Conservation (phyloP, 2,329 filamentous ascomycete species). For the Magnaporthiopsis poae region DNA sequence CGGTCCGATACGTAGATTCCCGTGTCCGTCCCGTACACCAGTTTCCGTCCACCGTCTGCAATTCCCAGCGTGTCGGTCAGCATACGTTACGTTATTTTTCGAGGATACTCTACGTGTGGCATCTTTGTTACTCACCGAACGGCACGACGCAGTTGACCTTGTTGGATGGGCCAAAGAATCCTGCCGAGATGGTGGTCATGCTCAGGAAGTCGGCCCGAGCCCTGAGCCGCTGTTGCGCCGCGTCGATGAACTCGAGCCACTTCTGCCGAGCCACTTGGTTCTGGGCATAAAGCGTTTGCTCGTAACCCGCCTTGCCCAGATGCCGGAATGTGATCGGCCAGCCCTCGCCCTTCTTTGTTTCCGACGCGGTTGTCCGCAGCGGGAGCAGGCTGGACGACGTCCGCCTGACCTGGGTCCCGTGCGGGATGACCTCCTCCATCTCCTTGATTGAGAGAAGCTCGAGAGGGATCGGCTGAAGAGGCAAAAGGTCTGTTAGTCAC, state of each 20-base stretch:
- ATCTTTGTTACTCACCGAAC: conserved; percentile 51
- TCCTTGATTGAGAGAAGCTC: conserved; percentile 88
- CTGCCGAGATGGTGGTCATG: conserved; percentile 49
- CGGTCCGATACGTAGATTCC: conserved; percentile 89
- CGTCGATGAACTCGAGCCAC: conserved; percentile 92
- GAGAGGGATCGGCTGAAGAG: conserved; percentile 68
- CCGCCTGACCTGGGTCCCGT: conserved; percentile 68
- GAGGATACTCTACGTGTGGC: not conserved
- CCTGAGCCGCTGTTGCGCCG: conserved; percentile 76
- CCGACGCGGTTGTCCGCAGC: conserved; percentile 35
- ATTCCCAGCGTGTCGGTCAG: conserved; percentile 11
- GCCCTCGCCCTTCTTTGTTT: conserved; percentile 59
- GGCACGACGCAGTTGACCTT: conserved; percentile 91
- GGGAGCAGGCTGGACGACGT: conserved; percentile 76
- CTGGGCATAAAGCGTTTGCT: conserved; percentile 76
- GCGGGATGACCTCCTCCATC: conserved; percentile 92
- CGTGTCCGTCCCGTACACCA: conserved; percentile 88
- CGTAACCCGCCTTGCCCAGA: conserved; percentile 90
- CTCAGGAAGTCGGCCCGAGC: conserved; percentile 89
- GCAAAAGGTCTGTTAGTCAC: conserved; percentile 9
- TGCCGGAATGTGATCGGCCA: conserved; percentile 95
- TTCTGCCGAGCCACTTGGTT: conserved; percentile 83
- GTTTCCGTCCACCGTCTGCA: conserved; percentile 81
- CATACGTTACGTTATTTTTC: not conserved
- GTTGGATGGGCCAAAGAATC: conserved; percentile 57